These are phyloP conservation scores for Monosporozyma aquatica DNA, from an alignment of 805 yeast species.

Conservation along the genomic window DNA sequence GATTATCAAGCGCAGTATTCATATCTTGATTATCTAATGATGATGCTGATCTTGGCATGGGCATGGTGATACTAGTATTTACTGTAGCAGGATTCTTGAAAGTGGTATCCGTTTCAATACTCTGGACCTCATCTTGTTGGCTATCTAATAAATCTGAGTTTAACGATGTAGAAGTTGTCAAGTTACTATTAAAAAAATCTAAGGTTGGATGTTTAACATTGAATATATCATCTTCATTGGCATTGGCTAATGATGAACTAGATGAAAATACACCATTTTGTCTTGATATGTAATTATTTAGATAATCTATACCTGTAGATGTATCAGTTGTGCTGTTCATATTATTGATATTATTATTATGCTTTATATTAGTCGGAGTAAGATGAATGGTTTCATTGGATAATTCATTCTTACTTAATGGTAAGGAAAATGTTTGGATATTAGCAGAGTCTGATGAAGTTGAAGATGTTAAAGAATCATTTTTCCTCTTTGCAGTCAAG, in stretches of 20 bases:
- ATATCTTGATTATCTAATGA: not conserved
- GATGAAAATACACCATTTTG: not conserved
- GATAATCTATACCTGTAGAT: not conserved
- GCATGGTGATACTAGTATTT: not conserved
- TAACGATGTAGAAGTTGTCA: not conserved
- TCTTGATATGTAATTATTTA: not conserved
- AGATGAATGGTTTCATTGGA: too few species aligned
- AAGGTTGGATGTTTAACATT: not conserved
- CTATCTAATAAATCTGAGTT: not conserved
- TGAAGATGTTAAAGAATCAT: constrained; percentile 1
- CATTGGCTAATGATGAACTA: not conserved
- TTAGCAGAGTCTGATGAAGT: not conserved
- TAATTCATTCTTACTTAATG: not conserved
- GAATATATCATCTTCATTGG: not conserved
- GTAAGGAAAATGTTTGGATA: not conserved
- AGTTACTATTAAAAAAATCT: not conserved
- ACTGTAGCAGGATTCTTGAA: constrained; percentile 6
- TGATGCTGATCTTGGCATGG: not conserved
- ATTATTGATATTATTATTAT: not conserved
- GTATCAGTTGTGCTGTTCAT: not conserved
- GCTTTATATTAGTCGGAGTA: too few species aligned
- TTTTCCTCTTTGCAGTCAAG: constrained; percentile 1
- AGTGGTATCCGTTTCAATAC: constrained; percentile 17
- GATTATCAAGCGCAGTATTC: not conserved
- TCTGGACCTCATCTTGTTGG: constrained; percentile 5